A percentile compares a stretch with the other conserved stretches of the same genome.
Evolutionary conservation across 2,329 filamentous ascomycete genomes (phyloP).

Genomic region (Botryotinia narcissicola): DNA sequence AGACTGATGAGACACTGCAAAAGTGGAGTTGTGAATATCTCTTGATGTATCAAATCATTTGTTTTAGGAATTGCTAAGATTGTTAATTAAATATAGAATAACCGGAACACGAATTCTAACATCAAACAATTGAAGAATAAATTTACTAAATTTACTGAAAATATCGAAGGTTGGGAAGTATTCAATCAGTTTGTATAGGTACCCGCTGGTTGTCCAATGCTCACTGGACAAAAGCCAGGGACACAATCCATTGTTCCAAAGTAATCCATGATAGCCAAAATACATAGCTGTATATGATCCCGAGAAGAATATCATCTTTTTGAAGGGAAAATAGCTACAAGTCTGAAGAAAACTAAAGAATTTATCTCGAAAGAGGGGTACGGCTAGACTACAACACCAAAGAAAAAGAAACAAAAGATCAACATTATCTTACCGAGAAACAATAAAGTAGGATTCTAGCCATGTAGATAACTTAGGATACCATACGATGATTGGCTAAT

Average conservation of each 20-base stretch:
- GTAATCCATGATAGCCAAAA: background rate
- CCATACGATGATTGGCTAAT: background rate
- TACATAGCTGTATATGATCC: background rate
- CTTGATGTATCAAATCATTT: too few species aligned
- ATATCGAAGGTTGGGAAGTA: too few species aligned
- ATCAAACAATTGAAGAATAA: too few species aligned
- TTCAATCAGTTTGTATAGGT: too few species aligned
- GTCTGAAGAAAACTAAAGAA: background rate
- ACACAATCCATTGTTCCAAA: background rate
- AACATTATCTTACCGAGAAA: background rate
- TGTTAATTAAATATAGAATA: too few species aligned
- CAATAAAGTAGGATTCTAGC: background rate
- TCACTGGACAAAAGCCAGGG: background rate
- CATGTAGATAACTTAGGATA: fast-evolving
- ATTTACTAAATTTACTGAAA: too few species aligned
- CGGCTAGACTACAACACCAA: background rate
- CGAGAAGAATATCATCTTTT: background rate
- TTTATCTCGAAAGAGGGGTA: background rate
- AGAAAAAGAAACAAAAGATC: background rate
- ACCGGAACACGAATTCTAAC: too few species aligned
- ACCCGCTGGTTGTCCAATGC: background rate
- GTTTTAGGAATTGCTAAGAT: too few species aligned
- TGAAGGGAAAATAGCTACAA: background rate
- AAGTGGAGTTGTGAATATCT: too few species aligned
- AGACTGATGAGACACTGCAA: too few species aligned